A percentile compares a stretch with the other conserved stretches of the same genome.
Evolutionary conservation across 495 filamentous ascomycete genomes (phyloP).

Genomic region (Sabuloglossum arenarium): DNA sequence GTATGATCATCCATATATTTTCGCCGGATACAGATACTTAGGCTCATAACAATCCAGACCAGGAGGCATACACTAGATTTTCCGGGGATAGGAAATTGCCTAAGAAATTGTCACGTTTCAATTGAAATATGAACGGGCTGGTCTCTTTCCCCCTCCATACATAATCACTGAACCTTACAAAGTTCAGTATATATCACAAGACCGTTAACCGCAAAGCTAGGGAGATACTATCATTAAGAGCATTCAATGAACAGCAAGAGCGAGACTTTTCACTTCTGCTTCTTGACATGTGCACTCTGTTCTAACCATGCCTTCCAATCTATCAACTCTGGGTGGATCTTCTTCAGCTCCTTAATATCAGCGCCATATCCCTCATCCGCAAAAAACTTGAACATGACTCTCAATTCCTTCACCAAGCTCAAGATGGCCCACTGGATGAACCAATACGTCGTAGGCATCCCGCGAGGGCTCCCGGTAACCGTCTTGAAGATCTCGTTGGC

Average conservation of each 20-base stretch:
- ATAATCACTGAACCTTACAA: no score
- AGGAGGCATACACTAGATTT: neutral
- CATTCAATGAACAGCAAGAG: no score
- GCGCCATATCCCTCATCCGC: slow-evolving; percentile 35
- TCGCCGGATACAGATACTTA: neutral
- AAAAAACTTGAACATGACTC: slow-evolving; percentile 44
- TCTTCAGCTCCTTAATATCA: slow-evolving; percentile 31
- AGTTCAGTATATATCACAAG: no score
- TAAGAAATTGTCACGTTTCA: neutral
- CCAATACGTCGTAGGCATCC: slow-evolving; percentile 28
- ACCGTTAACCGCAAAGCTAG: no score
- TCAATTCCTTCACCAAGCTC: slow-evolving; percentile 30
- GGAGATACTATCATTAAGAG: no score
- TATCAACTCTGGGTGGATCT: slow-evolving; percentile 29
- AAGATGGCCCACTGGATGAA: slow-evolving; percentile 20
- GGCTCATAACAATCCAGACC: neutral
- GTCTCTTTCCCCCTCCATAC: neutral
- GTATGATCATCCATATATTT: neutral
- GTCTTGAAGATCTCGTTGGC: slow-evolving; percentile 27
- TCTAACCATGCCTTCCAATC: slow-evolving; percentile 39
- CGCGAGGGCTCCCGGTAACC: slow-evolving; percentile 19
- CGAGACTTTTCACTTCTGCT: no score
- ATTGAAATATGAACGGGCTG: no score
- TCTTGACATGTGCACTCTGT: slow-evolving; percentile 25
- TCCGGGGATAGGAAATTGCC: neutral